Conservation (phyloP, 2,329 filamentous ascomycete species). For the Allantophomopsis lycopodina region DNA sequence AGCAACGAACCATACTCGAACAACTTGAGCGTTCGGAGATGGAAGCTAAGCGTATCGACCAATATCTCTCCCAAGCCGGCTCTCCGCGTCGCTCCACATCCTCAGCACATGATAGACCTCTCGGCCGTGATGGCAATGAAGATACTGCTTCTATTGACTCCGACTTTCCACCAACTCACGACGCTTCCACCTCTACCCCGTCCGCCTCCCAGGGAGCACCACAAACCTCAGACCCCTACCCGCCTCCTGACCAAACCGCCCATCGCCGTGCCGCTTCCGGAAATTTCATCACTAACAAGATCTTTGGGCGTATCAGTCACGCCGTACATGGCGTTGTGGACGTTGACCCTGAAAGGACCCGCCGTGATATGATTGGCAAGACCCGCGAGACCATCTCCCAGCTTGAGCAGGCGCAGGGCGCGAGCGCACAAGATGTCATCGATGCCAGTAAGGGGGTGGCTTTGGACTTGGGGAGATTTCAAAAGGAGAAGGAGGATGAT, state of each 20-base stretch:
- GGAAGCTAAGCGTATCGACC: constrained; percentile 85
- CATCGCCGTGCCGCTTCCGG: constrained; percentile 76
- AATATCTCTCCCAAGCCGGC: constrained; percentile 58
- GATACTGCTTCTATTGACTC: constrained; percentile 89
- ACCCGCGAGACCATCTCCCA: constrained; percentile 77
- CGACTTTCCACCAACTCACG: constrained; percentile 84
- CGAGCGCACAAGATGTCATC: constrained; percentile 81
- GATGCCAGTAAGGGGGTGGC: constrained; percentile 83
- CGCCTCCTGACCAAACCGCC: constrained; percentile 19
- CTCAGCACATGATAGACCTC: constrained; percentile 36
- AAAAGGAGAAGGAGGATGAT: constrained; percentile 91
- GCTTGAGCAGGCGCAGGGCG: constrained; percentile 81
- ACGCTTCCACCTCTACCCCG: constrained; percentile 53
- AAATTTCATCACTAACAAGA: constrained; percentile 85
- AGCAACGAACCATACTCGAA: constrained; percentile 71
- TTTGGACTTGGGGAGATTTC: constrained; percentile 83
- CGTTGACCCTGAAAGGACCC: constrained; percentile 84
- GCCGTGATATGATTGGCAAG: constrained; percentile 89
- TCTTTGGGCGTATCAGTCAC: constrained; percentile 90
- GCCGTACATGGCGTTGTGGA: constrained; percentile 94
- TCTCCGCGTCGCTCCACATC: constrained; percentile 55
- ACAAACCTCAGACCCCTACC: constrained; percentile 27
- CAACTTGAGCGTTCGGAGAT: constrained; percentile 87
- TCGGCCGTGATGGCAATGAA: constrained; percentile 38
- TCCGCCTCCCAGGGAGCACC: constrained; percentile 63